Evolutionary conservation across 2,329 filamentous ascomycete species (phyloP).

Genomic region (Colletotrichum limetticola): DNA sequence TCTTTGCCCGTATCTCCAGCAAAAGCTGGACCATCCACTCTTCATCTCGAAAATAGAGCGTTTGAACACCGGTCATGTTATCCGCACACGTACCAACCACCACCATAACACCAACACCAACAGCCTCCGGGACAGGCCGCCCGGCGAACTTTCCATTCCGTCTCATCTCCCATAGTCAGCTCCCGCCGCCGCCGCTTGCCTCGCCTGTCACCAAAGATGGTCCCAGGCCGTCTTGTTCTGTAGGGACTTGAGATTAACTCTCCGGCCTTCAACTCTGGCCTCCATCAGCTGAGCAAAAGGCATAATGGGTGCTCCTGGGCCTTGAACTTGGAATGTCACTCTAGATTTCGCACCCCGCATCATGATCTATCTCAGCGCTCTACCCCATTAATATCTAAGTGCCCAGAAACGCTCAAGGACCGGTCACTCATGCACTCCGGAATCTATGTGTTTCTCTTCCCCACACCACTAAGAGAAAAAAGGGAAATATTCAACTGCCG

Average conservation of each 20-base stretch:
- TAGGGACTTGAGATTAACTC: neutral
- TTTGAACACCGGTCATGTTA: neutral
- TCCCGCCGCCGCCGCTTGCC: neutral
- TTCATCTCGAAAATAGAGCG: neutral
- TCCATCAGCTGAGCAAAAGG: neutral
- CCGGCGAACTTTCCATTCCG: slow-evolving; percentile 14
- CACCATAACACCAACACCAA: neutral
- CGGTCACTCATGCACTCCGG: neutral
- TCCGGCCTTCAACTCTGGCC: neutral
- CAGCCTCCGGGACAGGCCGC: slow-evolving; percentile 3
- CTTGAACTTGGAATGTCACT: neutral
- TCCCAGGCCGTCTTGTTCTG: neutral
- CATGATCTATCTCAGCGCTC: neutral
- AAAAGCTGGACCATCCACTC: neutral
- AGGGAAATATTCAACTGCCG: neutral
- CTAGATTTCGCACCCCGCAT: neutral
- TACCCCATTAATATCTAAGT: neutral
- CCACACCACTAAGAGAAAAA: neutral
- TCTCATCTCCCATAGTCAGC: neutral
- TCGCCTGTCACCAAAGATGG: neutral
- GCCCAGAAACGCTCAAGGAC: too few relatives aligned
- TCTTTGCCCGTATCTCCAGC: neutral
- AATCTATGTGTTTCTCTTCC: neutral
- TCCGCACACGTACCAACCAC: neutral
- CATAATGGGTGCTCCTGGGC: neutral